Evolutionary conservation across 768 basidiomycete species (phyloP), one percentile per base, ranked within the genome.

Genomic region (Coprinopsis sp.): DNA sequence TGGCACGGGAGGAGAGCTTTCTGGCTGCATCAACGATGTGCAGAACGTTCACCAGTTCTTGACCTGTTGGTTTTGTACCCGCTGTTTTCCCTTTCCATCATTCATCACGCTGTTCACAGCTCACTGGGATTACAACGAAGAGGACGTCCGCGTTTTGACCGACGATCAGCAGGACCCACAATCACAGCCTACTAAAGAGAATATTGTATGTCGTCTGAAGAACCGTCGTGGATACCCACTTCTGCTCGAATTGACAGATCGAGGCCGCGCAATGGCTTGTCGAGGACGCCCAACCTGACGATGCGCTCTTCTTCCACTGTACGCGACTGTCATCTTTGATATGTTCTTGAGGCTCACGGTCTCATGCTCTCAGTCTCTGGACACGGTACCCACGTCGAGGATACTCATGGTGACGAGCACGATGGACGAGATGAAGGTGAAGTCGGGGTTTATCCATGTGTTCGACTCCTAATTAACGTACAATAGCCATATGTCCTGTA

Each of bases 191-290:
- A 97, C 94, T 1, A 71, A 70, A 49, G 74, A 74, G 21, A 97
- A 97, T 61, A 94, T 99, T 29, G 76, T 88, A 34, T 21, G 79
- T 64, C n/a, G n/a, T n/a, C n/a, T n/a, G n/a, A n/a, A n/a, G n/a
- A n/a, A n/a, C n/a, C n/a, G n/a, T n/a, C n/a, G n/a, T n/a, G n/a
- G n/a, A n/a, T n/a, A 16, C 12, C 18, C n/a, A 5, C 27, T 21
- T 29, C 19, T 39, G 22, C 22, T 11, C 23, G 23, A 28, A 19
- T 13, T 24, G n/a, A 33, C 51, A 87, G 81, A 57, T 91, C 16
- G 65, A 74, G 33, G 91, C 86, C 5, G 94, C 95, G 90, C 73
- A 81, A 49, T 97, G 93, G 94, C 81, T 98, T n/a, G 89, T 93
- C 14, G 67, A 65, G 14, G 84, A 74, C 50, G 92, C 94, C 12